Evolutionary conservation across 2,329 filamentous ascomycete genomes (phyloP).

Genomic region (Colletotrichum zoysiae): DNA sequence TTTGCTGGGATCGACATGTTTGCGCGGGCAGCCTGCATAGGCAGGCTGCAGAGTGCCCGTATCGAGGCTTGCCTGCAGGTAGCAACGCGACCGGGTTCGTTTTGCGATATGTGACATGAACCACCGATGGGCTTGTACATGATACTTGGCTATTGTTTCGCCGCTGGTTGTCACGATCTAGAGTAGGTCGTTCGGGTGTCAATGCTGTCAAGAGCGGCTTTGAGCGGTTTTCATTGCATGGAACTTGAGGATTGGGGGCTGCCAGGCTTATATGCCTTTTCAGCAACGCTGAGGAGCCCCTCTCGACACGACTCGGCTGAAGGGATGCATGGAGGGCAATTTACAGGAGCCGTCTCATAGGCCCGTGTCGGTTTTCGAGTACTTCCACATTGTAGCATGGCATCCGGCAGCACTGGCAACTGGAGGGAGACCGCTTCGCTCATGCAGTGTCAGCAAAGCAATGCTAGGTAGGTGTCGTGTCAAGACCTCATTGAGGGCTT

Average conservation of each 20-base stretch:
- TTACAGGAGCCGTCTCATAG: neutral
- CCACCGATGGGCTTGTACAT: constrained; percentile 1
- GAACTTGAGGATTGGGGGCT: neutral
- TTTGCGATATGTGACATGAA: constrained; percentile 22
- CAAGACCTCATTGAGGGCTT: no score
- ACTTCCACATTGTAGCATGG: neutral
- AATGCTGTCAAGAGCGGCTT: constrained; percentile 19
- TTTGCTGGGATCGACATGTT: constrained; percentile 7
- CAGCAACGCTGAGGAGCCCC: neutral
- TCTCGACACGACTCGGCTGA: neutral
- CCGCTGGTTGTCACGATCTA: neutral
- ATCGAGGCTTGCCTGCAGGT: constrained; percentile 19
- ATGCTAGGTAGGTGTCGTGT: neutral
- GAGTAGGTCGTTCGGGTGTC: neutral
- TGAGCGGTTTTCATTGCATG: constrained; percentile 10
- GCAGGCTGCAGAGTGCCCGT: constrained; percentile 14
- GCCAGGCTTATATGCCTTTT: neutral
- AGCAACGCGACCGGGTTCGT: constrained; percentile 4
- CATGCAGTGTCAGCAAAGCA: constrained; percentile 6
- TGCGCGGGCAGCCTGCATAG: constrained; percentile 18
- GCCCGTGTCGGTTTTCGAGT: neutral
- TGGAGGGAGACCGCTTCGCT: neutral
- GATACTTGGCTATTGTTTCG: neutral
- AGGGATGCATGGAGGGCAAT: constrained; percentile 2
- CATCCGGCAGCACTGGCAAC: constrained; percentile 12